Percentiles rank a stretch among this genome's conserved stretches.
These are phyloP conservation scores for Alternaria panax DNA, from an alignment of 2,329 filamentous ascomycete genomes.

Conservation along the genomic window DNA sequence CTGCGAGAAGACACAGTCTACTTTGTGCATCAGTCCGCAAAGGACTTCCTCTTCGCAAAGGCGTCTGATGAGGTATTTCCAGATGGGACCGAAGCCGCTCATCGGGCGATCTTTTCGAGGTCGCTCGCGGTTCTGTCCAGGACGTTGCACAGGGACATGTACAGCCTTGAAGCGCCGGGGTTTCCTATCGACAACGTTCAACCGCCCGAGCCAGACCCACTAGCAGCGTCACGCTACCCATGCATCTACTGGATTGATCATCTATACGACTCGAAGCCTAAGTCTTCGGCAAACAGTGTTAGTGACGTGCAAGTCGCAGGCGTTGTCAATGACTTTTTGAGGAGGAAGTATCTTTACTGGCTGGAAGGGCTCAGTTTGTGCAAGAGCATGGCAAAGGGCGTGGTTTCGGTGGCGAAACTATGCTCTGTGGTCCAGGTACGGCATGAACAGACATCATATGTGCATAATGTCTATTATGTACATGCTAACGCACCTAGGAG, in stretches of 20 bases:
- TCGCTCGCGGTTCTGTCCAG: not conserved
- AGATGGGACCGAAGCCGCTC: fast-evolving
- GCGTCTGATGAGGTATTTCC: fast-evolving
- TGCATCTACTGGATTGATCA: not conserved
- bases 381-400: no score
- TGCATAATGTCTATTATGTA: fast-evolving
- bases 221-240: not conserved
- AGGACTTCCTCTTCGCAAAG: fast-evolving
- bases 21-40: not conserved
- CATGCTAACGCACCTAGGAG: no score
- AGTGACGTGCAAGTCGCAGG: fast-evolving
- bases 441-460: fast-evolving
- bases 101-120: fast-evolving
- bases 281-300: no score
- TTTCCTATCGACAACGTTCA: fast-evolving
- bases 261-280: no score
- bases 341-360: no score
- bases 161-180: fast-evolving
- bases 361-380: no score
- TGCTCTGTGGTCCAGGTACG: no score
- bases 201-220: fast-evolving
- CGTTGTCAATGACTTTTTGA: no score
- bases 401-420: no score
- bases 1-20: fast-evolving
- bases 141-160: not conserved